Evolutionary conservation across 2,329 filamentous ascomycete species (phyloP).

Genomic region (Pseudocercospora fuligena): DNA sequence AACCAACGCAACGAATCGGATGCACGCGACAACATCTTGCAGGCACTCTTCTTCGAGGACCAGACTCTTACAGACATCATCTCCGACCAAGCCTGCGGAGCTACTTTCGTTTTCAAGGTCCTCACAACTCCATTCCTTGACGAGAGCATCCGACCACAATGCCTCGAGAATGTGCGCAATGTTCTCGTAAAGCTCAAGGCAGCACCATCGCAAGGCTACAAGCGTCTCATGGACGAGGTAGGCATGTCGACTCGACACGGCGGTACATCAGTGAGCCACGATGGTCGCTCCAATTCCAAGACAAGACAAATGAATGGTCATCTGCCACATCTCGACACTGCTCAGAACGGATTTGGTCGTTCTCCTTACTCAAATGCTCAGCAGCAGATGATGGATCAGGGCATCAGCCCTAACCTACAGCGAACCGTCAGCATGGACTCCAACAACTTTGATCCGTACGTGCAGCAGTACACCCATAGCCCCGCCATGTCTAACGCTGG

Average conservation of each 20-base stretch:
- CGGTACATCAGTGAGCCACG: conserved; percentile 43
- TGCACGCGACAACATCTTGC: conserved; percentile 85
- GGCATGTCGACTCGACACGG: conserved; percentile 70
- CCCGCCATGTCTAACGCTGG: conserved; percentile 44
- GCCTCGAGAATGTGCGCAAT: conserved; percentile 88
- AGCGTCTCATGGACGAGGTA: conserved; percentile 98
- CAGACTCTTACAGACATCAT: conserved; percentile 88
- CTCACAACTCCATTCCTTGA: conserved; percentile 97
- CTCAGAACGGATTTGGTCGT: conserved; percentile 40
- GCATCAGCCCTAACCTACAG: conserved; percentile 45
- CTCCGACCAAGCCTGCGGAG: conserved; percentile 86
- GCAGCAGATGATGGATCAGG: conserved; percentile 46
- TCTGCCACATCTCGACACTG: conserved; percentile 40
- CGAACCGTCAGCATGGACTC: conserved; percentile 57
- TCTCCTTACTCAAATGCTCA: conserved; percentile 43
- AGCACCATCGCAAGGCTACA: conserved; percentile 93
- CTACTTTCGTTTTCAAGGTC: conserved; percentile 97
- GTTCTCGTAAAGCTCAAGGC: conserved; percentile 90
- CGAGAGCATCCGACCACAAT: conserved; percentile 82
- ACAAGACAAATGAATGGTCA: conserved; percentile 40
- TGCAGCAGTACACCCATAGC: conserved; percentile 45
- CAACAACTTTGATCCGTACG: conserved; percentile 53
- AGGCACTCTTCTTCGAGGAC: conserved; percentile 92
- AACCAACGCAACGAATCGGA: conserved; percentile 96
- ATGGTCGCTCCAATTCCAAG: conserved; percentile 43